Percentiles rank a stretch among this genome's conserved stretches.
These are phyloP conservation scores for Penicillium sp. DNA, from an alignment of 2,329 filamentous ascomycete genomes.

Conservation along the genomic window DNA sequence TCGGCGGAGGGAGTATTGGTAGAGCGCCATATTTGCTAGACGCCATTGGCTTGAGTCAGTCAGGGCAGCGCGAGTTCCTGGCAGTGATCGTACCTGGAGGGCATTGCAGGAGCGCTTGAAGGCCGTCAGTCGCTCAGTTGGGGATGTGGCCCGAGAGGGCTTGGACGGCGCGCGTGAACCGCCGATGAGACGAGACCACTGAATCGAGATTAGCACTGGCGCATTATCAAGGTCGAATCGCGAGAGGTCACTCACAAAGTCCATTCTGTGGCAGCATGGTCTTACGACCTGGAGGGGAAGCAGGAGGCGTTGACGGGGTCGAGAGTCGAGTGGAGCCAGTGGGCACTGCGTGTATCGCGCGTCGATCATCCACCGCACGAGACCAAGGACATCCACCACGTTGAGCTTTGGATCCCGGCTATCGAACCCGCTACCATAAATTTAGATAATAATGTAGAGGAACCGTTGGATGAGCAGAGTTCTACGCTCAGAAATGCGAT, in stretches of 20 bases:
- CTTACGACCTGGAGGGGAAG: slow-evolving; percentile 26
- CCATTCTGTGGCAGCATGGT: slow-evolving; percentile 48
- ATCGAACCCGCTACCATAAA: neutral
- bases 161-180: slow-evolving; percentile 58
- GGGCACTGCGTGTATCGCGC: slow-evolving; percentile 24
- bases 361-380: slow-evolving; percentile 23
- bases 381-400: neutral
- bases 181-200: slow-evolving; percentile 69
- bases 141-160: slow-evolving; percentile 59
- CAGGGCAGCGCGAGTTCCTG: neutral
- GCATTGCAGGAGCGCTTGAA: slow-evolving; percentile 68
- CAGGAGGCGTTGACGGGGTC: slow-evolving; percentile 26
- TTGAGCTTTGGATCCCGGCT: neutral
- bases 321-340: slow-evolving; percentile 31
- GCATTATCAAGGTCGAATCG: neutral
- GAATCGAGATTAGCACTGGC: slow-evolving; percentile 18
- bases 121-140: slow-evolving; percentile 64
- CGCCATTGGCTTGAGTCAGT: slow-evolving; percentile 14
- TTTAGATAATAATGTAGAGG: neutral
- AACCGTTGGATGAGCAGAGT: neutral
- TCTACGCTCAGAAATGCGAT: neutral
- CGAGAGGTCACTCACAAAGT: slow-evolving; percentile 48
- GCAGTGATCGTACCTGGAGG: slow-evolving; percentile 55
- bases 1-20: slow-evolving; percentile 59
- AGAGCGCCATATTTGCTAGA: slow-evolving; percentile 66